A percentile compares a stretch with the other conserved stretches of the same genome.
Evolutionary conservation across 805 yeast species (phyloP).

Genomic region (Candida saitoana): DNA sequence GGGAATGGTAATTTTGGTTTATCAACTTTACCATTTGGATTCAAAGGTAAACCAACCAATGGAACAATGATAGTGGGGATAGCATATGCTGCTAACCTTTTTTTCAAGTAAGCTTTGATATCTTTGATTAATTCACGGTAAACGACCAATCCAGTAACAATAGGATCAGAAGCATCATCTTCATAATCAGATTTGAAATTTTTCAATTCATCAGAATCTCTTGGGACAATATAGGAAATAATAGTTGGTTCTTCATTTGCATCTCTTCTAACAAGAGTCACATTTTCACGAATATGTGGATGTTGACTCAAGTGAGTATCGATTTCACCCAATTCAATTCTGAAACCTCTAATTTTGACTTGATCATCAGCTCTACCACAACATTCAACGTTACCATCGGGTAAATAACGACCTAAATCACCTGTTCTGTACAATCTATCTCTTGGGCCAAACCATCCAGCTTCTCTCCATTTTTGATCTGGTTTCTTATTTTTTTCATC

Average conservation of each 20-base stretch:
- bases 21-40: constrained; percentile 98
- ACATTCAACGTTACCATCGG: constrained; percentile 97
- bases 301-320: constrained; percentile 96
- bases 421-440: constrained; percentile 97
- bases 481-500: constrained; percentile 44
- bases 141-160: constrained; percentile 73
- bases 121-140: constrained; percentile 76
- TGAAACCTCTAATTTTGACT: constrained; percentile 96
- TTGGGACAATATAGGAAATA: constrained; percentile 88
- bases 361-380: constrained; percentile 99
- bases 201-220: constrained; percentile 41
- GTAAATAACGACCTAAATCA: constrained; percentile 92
- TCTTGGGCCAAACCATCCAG: constrained; percentile 86
- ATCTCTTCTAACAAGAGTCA: constrained; percentile 88
- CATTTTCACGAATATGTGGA: constrained; percentile 85
- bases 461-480: constrained; percentile 64
- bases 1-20: constrained; percentile 97
- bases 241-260: constrained; percentile 89
- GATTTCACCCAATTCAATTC: constrained; percentile 97
- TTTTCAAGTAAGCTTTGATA: constrained; percentile 76
- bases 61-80: constrained; percentile 92
- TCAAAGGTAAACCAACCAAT: constrained; percentile 77
- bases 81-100: constrained; percentile 87
- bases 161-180: constrained; percentile 51
- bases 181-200: constrained; percentile 49